phyloP scores from a whole-genome alignment of 495 filamentous ascomycete genomes.

The Xylaria intraflava region DNA sequence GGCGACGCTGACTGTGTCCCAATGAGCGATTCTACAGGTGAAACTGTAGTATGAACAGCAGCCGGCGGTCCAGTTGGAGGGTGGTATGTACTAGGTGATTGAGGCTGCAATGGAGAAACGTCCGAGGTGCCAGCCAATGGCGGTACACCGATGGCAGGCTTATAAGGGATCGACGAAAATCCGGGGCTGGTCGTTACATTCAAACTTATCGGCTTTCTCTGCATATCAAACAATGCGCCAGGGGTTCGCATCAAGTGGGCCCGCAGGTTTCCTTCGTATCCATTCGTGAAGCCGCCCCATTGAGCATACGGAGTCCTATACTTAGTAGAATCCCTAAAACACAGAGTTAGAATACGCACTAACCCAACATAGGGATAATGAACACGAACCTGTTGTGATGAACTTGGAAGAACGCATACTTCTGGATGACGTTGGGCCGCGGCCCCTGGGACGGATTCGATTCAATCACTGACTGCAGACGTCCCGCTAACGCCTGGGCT shows the following conservation, averaged over 20 bases:
- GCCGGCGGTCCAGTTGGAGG: not conserved
- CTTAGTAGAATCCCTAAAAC: constrained; percentile 35
- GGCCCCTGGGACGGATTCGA: constrained; percentile 7
- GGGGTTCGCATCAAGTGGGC: constrained; percentile 40
- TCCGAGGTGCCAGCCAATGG: constrained; percentile 1
- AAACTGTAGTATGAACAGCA: not conserved
- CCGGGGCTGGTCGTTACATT: constrained; percentile 5
- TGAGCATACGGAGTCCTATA: constrained; percentile 48
- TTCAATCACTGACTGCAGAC: constrained; percentile 11
- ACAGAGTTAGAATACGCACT: constrained; percentile 11
- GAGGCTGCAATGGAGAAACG: not conserved
- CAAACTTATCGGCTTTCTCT: constrained; percentile 16
- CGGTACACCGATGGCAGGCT: constrained; percentile 14
- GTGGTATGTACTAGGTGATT: not conserved
- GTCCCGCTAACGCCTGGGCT: constrained; percentile 19
- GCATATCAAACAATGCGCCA: constrained; percentile 29
- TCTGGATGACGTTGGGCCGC: constrained; percentile 30
- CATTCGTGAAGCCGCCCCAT: constrained; percentile 49
- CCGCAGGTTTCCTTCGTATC: constrained; percentile 45
- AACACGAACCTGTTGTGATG: constrained; percentile 38
- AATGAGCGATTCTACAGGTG: not conserved
- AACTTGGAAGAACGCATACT: constrained; percentile 48
- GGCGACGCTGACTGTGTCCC: constrained; percentile 4
- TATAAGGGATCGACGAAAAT: not conserved
- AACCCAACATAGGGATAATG: too few species aligned